Base-by-base conservation (phyloP, 257 asterid genomes). In the Jaltomata sinuosa region DNA sequence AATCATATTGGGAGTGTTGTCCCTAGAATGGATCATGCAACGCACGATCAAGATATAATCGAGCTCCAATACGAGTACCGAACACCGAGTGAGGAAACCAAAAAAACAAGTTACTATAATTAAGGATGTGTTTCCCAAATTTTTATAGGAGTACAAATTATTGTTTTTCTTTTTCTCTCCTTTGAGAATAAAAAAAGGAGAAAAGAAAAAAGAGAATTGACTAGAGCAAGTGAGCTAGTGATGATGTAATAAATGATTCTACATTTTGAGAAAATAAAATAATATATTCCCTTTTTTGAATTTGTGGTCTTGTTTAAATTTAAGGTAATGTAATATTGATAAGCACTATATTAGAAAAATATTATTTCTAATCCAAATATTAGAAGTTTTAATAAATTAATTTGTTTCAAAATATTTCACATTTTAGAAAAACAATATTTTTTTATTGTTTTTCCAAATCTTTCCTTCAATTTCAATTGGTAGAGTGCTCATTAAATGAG, bases 161-260 rank as follows among this genome's bases (percentile, higher is more conserved):
- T 11, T 72, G 12, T 11, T 40, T 38, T 40, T 1, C 5, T 21
- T 68, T 8, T 67, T 31, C 7, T 67, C 11, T 67, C 3, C 6
- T 34, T 34, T 31, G 5, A 54, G 50, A 29, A 50, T n/a, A 61
- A 6, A 15, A 9, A 25, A 42, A 21, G 14, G 19, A 27, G n/a
- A 27, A 45, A 21, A 47, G 67, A 82, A 11, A 27, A 1, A 81
- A 81, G 83, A 29, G 4, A 68, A 87, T 85, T 88, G 87, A 87
- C 65, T 45, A 79, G 47, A 53, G 69, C 55, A 69, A 84, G 79
- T n/a, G 79, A 71, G 52, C 61, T 36, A 55, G 25, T 79, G 65
- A 89, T 84, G 80, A 87, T 86, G 88, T 36, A 84, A 89, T 84
- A 72, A 84, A 84, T 87, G 45, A 87, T 82, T 87, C 27, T 38